Percentiles rank a stretch among this genome's conserved stretches.
Evolutionary conservation across 2,329 filamentous ascomycete species (phyloP).

Genomic region (Bisporella sp.): DNA sequence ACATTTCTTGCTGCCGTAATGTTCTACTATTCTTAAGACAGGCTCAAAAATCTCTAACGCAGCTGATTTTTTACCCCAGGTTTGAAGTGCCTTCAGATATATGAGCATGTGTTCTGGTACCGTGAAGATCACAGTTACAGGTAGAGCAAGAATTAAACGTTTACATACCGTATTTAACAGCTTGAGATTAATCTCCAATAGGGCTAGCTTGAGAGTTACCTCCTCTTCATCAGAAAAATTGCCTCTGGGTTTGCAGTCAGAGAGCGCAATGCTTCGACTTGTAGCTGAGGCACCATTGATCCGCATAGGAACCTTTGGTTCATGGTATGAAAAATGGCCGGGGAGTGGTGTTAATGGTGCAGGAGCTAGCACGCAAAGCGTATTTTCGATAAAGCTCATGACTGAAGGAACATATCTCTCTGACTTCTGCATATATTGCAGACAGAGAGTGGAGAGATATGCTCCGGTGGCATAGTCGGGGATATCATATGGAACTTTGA

Average conservation of each 20-base stretch:
- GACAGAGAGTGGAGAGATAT: slow-evolving; percentile 69
- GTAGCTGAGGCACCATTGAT: slow-evolving; percentile 37
- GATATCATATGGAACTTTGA: slow-evolving; percentile 60
- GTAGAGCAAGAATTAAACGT: neutral
- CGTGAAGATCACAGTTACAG: too few relatives aligned
- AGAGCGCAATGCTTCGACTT: slow-evolving; percentile 49
- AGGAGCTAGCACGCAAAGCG: slow-evolving; percentile 61
- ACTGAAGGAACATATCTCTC: slow-evolving; percentile 88
- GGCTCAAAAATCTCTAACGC: slow-evolving; percentile 77
- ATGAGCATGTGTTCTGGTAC: too few relatives aligned
- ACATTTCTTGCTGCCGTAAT: slow-evolving; percentile 50
- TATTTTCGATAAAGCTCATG: slow-evolving; percentile 73
- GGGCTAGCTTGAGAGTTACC: slow-evolving; percentile 43
- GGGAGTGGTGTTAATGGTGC: slow-evolving; percentile 37
- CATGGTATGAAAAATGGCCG: slow-evolving; percentile 55
- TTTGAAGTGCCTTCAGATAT: slow-evolving; percentile 46
- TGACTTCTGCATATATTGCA: slow-evolving; percentile 77
- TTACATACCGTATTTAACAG: slow-evolving; percentile 47
- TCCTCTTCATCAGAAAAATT: slow-evolving; percentile 16
- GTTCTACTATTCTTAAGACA: slow-evolving; percentile 47
- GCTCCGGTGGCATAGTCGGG: slow-evolving; percentile 66
- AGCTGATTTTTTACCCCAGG: slow-evolving; percentile 67
- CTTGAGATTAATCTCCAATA: slow-evolving; percentile 55
- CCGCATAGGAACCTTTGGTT: slow-evolving; percentile 43
- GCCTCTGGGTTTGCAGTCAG: slow-evolving; percentile 41